Percentiles rank a stretch among this genome's conserved stretches.
These are phyloP conservation scores for Sporothrix luriei DNA, from an alignment of 2,329 filamentous ascomycete genomes.

Conservation along the genomic window DNA sequence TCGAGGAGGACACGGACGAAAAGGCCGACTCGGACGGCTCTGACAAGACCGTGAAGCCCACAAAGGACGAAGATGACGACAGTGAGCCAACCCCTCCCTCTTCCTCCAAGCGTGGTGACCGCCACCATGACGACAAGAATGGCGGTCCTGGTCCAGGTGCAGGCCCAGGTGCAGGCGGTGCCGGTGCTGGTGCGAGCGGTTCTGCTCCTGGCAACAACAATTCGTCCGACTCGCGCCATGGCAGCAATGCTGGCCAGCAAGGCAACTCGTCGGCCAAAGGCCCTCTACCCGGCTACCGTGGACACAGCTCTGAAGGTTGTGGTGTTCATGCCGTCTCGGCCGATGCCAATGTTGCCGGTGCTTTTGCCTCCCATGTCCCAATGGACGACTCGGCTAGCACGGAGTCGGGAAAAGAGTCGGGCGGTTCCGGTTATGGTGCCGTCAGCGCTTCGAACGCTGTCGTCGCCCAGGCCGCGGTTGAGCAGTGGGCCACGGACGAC, in stretches of 20 bases:
- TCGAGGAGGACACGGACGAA: neutral
- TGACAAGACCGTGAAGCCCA: neutral
- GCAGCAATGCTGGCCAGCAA: neutral
- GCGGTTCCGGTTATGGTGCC: slow-evolving; percentile 7
- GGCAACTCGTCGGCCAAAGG: neutral
- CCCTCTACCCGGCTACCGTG: too few relatives aligned
- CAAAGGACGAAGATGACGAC: neutral
- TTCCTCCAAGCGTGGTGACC: neutral
- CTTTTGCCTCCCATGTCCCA: neutral
- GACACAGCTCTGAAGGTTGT: too few relatives aligned
- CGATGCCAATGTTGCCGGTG: neutral
- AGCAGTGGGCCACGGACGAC: too few relatives aligned
- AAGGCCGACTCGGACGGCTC: neutral
- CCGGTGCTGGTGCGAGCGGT: neutral
- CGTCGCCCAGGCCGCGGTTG: neutral
- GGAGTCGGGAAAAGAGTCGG: neutral
- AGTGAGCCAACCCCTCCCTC: neutral
- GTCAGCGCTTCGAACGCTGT: neutral
- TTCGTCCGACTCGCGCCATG: neutral
- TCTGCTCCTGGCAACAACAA: neutral
- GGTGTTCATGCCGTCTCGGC: too few relatives aligned
- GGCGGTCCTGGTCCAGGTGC: neutral
- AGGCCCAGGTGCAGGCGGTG: neutral
- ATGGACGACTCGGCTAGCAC: too few relatives aligned
- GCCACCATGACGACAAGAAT: neutral